These are phyloP conservation scores for Xanthoconium stramineum DNA, from an alignment of 768 basidiomycete genomes.

Conservation along the genomic window DNA sequence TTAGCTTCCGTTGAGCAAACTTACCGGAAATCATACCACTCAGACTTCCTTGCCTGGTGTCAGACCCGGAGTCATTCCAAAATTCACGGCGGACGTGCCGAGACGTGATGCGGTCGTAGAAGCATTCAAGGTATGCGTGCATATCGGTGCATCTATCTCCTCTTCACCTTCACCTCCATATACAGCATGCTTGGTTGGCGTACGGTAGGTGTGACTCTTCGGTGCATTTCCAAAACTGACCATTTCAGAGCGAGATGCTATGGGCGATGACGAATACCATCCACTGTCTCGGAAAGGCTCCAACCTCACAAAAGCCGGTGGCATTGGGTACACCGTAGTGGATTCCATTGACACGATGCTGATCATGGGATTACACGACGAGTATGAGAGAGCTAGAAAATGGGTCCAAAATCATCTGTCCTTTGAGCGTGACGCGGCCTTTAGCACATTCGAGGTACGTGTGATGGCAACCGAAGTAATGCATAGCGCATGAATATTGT, in stretches of 20 bases:
- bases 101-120: slow-evolving; percentile 70
- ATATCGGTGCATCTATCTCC: not conserved
- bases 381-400: slow-evolving; percentile 69
- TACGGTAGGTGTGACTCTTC: slow-evolving; percentile 56
- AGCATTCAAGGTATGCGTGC: slow-evolving; percentile 68
- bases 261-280: slow-evolving; percentile 91
- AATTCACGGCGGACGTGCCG: slow-evolving; percentile 50
- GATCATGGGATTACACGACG: slow-evolving; percentile 77
- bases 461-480: not conserved
- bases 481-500: slow-evolving; percentile 1
- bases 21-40: not conserved
- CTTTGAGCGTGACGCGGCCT: slow-evolving; percentile 74
- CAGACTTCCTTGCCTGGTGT: slow-evolving; percentile 17
- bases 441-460: slow-evolving; percentile 89
- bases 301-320: slow-evolving; percentile 75
- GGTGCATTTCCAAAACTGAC: slow-evolving; percentile 10
- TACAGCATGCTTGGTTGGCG: slow-evolving; percentile 79
- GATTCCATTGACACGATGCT: slow-evolving; percentile 88
- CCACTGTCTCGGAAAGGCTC: slow-evolving; percentile 71
- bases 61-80: slow-evolving; percentile 14
- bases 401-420: slow-evolving; percentile 72
- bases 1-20: slow-evolving; percentile 18
- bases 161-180: slow-evolving; percentile 17
- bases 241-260: slow-evolving; percentile 74
- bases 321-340: slow-evolving; percentile 86